Evolutionary conservation across 176 grass and related monocot genomes (phyloP).

Genomic region (Urochloa ruziziensis): DNA sequence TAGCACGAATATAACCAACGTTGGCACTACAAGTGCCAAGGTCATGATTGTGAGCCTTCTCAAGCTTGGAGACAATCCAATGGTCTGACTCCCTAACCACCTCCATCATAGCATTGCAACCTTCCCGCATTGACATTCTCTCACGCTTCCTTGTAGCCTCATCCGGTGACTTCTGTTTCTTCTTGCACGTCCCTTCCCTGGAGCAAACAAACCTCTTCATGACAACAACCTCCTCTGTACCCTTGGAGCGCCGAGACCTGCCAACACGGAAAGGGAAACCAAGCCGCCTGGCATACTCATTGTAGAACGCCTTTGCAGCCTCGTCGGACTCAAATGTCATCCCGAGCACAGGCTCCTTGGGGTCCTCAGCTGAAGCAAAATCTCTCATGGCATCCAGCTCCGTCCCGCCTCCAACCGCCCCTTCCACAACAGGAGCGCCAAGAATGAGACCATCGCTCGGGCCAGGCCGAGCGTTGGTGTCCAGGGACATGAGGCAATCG

Average conservation of each 20-base stretch:
- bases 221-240: constrained; percentile 69
- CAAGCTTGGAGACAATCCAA: constrained; percentile 95
- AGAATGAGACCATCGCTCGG: constrained; percentile 49
- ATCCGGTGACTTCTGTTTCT: constrained; percentile 37
- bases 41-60: constrained; percentile 80
- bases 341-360: constrained; percentile 56
- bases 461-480: constrained; percentile 48
- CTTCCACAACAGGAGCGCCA: constrained; percentile 29
- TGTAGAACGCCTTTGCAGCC: constrained; percentile 81
- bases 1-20: constrained; percentile 70
- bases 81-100: constrained; percentile 62
- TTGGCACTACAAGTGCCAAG: constrained; percentile 58
- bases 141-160: constrained; percentile 73
- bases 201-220: constrained; percentile 99
- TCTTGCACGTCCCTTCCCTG: constrained; percentile 69
- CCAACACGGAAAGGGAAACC: constrained; percentile 84
- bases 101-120: constrained; percentile 99
- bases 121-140: constrained; percentile 80
- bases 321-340: constrained; percentile 82
- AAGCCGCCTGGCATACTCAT: constrained; percentile 67
- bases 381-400: constrained; percentile 32
- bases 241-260: constrained; percentile 82
- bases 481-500: constrained; percentile 83
- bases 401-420: neutral
- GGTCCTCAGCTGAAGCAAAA: constrained; percentile 31